These are phyloP conservation scores for Paralagenidium karlingii DNA, from an alignment of 352 stramenopile genomes.

Conservation along the genomic window DNA sequence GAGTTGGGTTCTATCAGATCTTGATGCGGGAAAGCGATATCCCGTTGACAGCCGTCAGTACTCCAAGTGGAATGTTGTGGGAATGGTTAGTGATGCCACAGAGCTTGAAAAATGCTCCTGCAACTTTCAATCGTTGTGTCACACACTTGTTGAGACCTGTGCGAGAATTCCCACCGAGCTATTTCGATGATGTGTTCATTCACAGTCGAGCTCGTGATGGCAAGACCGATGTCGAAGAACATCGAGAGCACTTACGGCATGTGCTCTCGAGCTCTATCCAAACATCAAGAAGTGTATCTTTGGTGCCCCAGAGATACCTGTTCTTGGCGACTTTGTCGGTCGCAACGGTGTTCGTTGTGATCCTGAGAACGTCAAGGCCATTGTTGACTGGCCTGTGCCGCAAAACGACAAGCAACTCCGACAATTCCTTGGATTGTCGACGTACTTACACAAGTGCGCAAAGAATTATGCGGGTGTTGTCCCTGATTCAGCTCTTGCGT, in stretches of 20 bases:
- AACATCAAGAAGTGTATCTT: background rate
- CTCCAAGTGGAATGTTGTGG: background rate
- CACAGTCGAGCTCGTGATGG: background rate
- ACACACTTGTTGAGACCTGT: slow-evolving; percentile 9
- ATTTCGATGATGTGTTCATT: slow-evolving; percentile 1
- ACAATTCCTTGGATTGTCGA: slow-evolving; percentile 9
- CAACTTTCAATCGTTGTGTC: slow-evolving; percentile 21
- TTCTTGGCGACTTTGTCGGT: background rate
- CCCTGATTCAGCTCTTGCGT: too few species aligned
- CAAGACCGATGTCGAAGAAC: background rate
- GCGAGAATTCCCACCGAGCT: slow-evolving; percentile 1
- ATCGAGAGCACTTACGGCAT: background rate
- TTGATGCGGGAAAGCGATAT: background rate
- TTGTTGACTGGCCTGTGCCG: background rate
- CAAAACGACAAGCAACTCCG: background rate
- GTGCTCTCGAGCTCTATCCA: background rate
- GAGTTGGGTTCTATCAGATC: background rate
- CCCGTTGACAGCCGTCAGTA: background rate
- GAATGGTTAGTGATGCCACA: slow-evolving; percentile 3
- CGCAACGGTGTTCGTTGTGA: background rate
- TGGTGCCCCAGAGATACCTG: background rate
- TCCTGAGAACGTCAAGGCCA: background rate
- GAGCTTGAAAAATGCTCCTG: slow-evolving; percentile 12
- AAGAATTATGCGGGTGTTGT: background rate
- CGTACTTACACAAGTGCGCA: slow-evolving; percentile 1